Evolutionary conservation across 345 rosid genomes (phyloP).

Genomic region (sweet orange (Citrus sinensis)): DNA sequence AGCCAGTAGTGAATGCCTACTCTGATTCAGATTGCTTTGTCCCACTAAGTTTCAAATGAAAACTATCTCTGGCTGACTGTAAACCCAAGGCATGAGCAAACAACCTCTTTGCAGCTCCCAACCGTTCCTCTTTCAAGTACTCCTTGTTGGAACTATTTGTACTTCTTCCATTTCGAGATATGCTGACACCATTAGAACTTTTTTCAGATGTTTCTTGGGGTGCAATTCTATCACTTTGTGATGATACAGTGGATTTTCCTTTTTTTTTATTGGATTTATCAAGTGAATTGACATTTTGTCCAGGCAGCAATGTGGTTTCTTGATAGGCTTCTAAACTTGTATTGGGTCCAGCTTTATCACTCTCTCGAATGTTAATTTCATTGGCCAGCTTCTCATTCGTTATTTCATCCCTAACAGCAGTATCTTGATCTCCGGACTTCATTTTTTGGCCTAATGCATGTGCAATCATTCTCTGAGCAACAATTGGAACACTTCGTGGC

Average conservation of each 20-base stretch:
- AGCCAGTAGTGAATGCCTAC: background rate
- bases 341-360: conserved; percentile 20
- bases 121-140: conserved; percentile 40
- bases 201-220: conserved; percentile 21
- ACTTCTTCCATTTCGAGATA: conserved; percentile 17
- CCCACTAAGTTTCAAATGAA: conserved; percentile 21
- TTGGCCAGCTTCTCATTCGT: conserved; percentile 15
- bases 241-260: conserved; percentile 2
- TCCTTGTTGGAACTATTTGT: conserved; percentile 31
- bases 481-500: conserved; percentile 47
- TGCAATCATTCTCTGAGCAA: conserved; percentile 74
- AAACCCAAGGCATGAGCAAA: conserved; percentile 63
- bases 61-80: conserved; percentile 29
- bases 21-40: conserved; percentile 22
- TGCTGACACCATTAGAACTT: conserved; percentile 3
- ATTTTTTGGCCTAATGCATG: conserved; percentile 66
- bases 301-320: conserved; percentile 2
- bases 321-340: conserved; percentile 15
- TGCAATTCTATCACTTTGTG: conserved; percentile 21
- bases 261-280: conserved; percentile 19
- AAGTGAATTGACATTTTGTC: background rate
- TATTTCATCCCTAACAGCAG: conserved; percentile 12
- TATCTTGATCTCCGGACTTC: conserved; percentile 10
- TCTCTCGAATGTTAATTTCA: conserved; percentile 10
- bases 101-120: conserved; percentile 68